Evolutionary conservation across 345 rosid species (phyloP).

Genomic region (Ailanthus altissimus): DNA sequence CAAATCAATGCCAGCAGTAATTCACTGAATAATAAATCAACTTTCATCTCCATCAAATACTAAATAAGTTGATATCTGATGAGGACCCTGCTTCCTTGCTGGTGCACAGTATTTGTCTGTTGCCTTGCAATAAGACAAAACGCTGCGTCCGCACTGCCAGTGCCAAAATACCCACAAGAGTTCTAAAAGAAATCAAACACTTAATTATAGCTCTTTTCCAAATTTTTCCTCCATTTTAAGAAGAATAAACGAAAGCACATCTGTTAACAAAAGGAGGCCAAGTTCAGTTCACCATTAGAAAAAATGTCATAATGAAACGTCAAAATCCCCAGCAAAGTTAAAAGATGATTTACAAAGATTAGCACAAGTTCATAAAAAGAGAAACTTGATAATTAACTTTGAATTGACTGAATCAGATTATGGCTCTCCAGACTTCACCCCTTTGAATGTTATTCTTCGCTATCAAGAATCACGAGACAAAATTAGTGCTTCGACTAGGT

Average conservation of each 20-base stretch:
- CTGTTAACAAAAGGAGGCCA: slow-evolving; percentile 2
- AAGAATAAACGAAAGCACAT: background rate
- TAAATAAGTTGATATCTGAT: background rate
- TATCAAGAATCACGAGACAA: slow-evolving; percentile 20
- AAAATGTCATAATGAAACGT: too few species aligned
- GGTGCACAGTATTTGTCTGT: background rate
- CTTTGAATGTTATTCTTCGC: background rate
- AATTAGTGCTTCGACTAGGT: background rate
- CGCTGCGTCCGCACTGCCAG: background rate
- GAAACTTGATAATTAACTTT: background rate
- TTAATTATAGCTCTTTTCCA: background rate
- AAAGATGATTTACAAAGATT: too few species aligned
- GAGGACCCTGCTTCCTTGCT: background rate
- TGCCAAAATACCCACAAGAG: background rate
- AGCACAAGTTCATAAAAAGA: background rate
- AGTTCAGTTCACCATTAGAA: slow-evolving; percentile 21
- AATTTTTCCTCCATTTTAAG: too few species aligned
- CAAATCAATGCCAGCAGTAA: too few species aligned
- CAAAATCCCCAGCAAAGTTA: too few species aligned
- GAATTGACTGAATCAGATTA: slow-evolving; percentile 18
- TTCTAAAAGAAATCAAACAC: background rate
- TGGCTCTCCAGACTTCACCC: background rate
- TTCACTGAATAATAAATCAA: background rate
- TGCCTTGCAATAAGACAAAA: background rate
- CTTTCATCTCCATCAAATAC: background rate